Conservation (phyloP, 306 rosid species). For the Sicyos edulis region DNA sequence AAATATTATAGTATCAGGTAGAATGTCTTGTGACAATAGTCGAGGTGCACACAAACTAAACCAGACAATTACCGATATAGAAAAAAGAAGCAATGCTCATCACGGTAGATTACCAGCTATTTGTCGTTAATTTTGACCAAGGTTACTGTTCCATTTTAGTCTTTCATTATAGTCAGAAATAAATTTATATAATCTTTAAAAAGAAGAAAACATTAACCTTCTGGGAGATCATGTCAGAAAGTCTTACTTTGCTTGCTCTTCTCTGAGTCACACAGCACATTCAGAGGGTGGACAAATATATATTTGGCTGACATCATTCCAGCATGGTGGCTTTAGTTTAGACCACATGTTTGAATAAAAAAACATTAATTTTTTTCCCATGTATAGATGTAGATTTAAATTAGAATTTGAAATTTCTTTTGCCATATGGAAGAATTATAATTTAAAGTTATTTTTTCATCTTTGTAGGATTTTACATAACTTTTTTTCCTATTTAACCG, state of each 20-base stretch:
- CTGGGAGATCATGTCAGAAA: too few species aligned
- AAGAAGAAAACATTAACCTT: too few species aligned
- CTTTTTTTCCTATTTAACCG: not conserved
- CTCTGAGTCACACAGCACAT: not conserved
- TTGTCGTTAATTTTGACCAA: too few species aligned
- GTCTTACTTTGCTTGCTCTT: too few species aligned
- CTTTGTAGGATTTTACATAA: not conserved
- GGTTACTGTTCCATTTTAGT: too few species aligned
- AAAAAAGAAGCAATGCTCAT: too few species aligned
- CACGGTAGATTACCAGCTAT: not conserved
- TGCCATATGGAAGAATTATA: not conserved
- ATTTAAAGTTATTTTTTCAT: not conserved
- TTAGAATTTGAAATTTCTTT: not conserved
- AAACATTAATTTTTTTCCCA: not conserved
- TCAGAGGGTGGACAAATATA: not conserved
- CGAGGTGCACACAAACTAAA: too few species aligned
- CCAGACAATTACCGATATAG: too few species aligned
- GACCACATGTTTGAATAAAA: not conserved
- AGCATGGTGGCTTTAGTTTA: not conserved
- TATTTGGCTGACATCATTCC: not conserved
- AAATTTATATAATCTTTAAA: too few species aligned
- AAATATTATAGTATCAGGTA: too few species aligned
- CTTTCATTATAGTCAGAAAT: too few species aligned
- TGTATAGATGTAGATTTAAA: not conserved
- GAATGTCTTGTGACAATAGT: too few species aligned